Base-by-base conservation (phyloP, 139 green algal genomes). In the Tetraselmis chui region DNA sequence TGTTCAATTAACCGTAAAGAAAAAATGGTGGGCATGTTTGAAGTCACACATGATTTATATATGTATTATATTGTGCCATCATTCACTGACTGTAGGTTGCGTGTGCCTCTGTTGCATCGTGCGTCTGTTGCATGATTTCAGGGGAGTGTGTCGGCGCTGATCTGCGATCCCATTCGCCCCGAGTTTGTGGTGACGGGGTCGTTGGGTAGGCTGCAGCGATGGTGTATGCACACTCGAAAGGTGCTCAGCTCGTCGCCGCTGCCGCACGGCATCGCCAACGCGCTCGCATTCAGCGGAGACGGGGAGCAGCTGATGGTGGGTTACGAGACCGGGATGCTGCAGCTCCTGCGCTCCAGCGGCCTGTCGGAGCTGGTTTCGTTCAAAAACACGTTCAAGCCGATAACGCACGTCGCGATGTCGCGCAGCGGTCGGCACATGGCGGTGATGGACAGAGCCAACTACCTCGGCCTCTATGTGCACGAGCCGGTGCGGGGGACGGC, bases 141-240 rank as follows among this genome's bases (percentile, higher is more conserved):
- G 27, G 75, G 27, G 11, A 29, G 18, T 22, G 75, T 78, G 75
- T 78, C 75, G 27, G 75, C 28, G 18, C 18, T 32, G 75, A 58
- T 86, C 28, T 22, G 26, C 18, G 29, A 75, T 28, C 76, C 45
- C 30, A 32, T 24, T 32, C 84, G 83, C 27, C 90, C 90, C 2
- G 88, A 92, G 85, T 92, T 94, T 81, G 85, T 92, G 75, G 89
- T 94, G n/a, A 79, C 82, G 26, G 91, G 87, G 0, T 27, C 32
- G 2, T 58, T 84, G 30, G 84, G 83, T 29, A 85, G 77, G 80
- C 76, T 92, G 32, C 75, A 67, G 45, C 45, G 45, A 67, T 67
- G 45, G 45, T 67, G 45, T 18, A 67, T 67, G 45, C 45, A 67
- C 45, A 67, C 45, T 5, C 45, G 45, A 5, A 67, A 67, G 45